Evolutionary conservation across 352 stramenopile genomes (phyloP), one percentile per base, ranked within the genome.

Genomic region (Phytophthora rubi): DNA sequence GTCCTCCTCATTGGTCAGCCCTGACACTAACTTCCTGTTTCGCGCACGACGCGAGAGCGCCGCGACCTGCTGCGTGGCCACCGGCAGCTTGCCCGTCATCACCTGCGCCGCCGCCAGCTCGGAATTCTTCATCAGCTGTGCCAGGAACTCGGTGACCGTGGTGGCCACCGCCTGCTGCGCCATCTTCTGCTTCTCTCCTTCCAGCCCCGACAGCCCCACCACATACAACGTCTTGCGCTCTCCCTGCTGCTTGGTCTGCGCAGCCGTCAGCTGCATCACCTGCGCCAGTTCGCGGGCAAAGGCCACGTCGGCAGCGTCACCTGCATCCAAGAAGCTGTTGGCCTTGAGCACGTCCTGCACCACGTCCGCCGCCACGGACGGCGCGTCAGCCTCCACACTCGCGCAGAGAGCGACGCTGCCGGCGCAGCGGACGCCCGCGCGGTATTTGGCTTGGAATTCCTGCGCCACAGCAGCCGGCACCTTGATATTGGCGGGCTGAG

Each of bases 211-310:
- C 18, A 86, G 53, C 0, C 70, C 76, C 56, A 84, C 73, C 3
- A 88, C 63, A 39, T 73, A 84, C 48, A 85, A 37, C 53, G 49
- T 68, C 62, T 80, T 80, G 7, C 32, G 7, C 33, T 39, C 33
- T 39, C 9, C 13, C n/a, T 68, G 51, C 37, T 79, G 51, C 53
- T 70, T 66, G 2, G 80, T 1, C 1, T 68, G 33, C 10, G 66
- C 2, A 26, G 23, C 60, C 18, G 72, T 70, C 2, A 85, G 62
- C 47, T 78, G 62, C 56, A 67, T 59, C 53, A 80, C 44, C 54
- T 82, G 65, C 16, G 72, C 78, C 33, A 85, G 49, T 32, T 81
- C 60, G 23, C 54, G 55, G 4, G 75, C 72, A 55, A 85, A 81
- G 3, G 63, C 71, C 32, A 73, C 51, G 56, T 85, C 78, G 23